Base-by-base conservation (phyloP, 1,139 yeast genomes). In the Yamadazyma spencermartinsiae region DNA sequence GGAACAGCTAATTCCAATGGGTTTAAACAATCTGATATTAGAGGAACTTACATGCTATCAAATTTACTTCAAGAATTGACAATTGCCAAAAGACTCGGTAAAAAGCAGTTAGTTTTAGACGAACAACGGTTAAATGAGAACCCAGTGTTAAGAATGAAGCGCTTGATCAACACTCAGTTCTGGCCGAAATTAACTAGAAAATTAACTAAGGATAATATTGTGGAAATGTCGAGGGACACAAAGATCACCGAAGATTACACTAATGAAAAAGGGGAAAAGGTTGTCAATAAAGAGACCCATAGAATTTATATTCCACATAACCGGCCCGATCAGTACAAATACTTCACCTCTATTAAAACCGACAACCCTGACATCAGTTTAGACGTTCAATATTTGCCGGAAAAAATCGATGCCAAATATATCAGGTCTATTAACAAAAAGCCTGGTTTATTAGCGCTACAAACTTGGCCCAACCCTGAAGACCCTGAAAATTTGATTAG, bases 21-120 rank as follows among this genome's bases (percentile, higher is more conserved):
- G 1, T 86, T 65, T 60, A 80, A 79, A 33, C 82, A 80, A 51
- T 74, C 78, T 33, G 87, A 83, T 39, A 74, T 90, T 38, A 69
- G 96, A 46, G 98, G 98, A 11, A 89, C 96, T 0, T 90, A 90
- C 56, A 86, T 86, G 92, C 69, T 90, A 38, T 85, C 95, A 1
- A 90, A 90, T 59, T 64, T 90, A 38, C 71, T 90, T 41, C 97
- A 90, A 63, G 97, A 90, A 61, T 71, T 90, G 49, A 88, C 96
- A 1, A 79, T 89, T 47, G 97, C 97, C 14, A 80, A 86, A 55
- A 69, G 86, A 45, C 76, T 81, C 56, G 96, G 96, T 8, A 72
- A 92, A 46, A 79, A 77, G 43, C 86, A 80, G 54, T 78, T 88
- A 69, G 71, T 86, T 38, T 65, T 90, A 42, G 96, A 88, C 59